phyloP scores from a whole-genome alignment of 768 basidiomycete species.

The Mycena galericulata region DNA sequence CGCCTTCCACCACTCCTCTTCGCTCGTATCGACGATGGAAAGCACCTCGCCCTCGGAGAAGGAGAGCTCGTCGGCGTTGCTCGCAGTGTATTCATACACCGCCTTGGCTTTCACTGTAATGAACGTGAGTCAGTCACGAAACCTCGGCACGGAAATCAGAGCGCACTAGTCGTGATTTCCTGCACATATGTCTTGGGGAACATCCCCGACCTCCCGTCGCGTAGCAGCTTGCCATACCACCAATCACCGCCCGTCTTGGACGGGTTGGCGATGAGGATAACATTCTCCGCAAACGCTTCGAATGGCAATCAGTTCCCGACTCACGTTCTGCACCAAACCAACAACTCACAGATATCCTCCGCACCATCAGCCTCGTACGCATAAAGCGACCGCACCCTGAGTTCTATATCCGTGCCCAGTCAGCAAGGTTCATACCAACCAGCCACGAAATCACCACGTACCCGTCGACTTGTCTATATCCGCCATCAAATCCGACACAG shows the following conservation, averaged over 20 bases:
- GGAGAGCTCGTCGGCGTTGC: slow-evolving; percentile 84
- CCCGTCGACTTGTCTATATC: slow-evolving; percentile 79
- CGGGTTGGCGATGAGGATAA: slow-evolving; percentile 83
- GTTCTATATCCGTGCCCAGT: slow-evolving; percentile 61
- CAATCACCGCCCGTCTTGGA: slow-evolving; percentile 90
- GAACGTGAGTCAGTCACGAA: slow-evolving; percentile 9
- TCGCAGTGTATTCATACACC: slow-evolving; percentile 80
- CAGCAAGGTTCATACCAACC: slow-evolving; percentile 18
- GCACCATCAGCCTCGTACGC: slow-evolving; percentile 86
- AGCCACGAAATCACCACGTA: slow-evolving; percentile 55
- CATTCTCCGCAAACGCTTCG: slow-evolving; percentile 87
- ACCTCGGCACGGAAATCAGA: background rate
- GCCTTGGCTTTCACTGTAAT: slow-evolving; percentile 77
- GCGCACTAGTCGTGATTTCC: slow-evolving; percentile 74
- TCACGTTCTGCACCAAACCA: too few relatives aligned
- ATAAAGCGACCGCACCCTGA: slow-evolving; percentile 85
- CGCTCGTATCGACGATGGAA: slow-evolving; percentile 83
- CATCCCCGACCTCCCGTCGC: slow-evolving; percentile 79
- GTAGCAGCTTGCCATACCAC: slow-evolving; percentile 88
- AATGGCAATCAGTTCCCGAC: slow-evolving; percentile 1
- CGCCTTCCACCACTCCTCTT: slow-evolving; percentile 96
- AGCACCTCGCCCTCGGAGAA: slow-evolving; percentile 86
- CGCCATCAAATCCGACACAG: slow-evolving; percentile 64
- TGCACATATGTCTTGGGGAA: slow-evolving; percentile 94
- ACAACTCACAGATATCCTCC: slow-evolving; percentile 67